A percentile compares a stretch with the other conserved stretches of the same genome.
Evolutionary conservation across 1,284 basidiomycete species (phyloP).

Genomic region (Cryptococcus jaspeensis): DNA sequence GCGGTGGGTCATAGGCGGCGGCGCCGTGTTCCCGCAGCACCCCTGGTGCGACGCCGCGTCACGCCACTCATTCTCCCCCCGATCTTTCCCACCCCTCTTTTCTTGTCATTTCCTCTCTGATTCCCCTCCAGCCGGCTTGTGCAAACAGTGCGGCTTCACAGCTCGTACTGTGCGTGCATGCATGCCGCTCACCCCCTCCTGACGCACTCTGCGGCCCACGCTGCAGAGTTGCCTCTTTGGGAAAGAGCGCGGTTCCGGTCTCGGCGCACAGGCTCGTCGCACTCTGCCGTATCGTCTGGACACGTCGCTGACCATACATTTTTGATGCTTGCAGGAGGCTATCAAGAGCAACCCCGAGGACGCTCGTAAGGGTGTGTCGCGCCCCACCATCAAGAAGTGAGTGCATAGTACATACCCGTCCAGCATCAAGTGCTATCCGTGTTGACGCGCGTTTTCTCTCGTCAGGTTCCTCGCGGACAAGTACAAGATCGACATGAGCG

Average conservation of each 20-base stretch:
- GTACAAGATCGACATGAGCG: slow-evolving; percentile 73
- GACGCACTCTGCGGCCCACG: neutral
- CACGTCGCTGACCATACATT: neutral
- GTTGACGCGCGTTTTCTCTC: neutral
- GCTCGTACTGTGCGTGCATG: neutral
- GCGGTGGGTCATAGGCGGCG: neutral
- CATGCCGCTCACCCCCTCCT: neutral
- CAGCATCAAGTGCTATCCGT: neutral
- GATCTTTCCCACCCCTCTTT: neutral
- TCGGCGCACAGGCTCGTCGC: neutral
- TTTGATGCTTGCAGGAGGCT: slow-evolving; percentile 60
- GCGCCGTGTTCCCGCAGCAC: too few species aligned
- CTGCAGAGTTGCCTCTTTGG: slow-evolving; percentile 32
- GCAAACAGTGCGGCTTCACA: too few species aligned
- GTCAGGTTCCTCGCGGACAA: slow-evolving; percentile 70
- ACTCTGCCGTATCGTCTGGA: too few species aligned
- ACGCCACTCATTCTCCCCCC: neutral
- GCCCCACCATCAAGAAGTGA: slow-evolving; percentile 89
- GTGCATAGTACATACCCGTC: slow-evolving; percentile 25
- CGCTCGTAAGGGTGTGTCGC: slow-evolving; percentile 79
- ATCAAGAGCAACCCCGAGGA: slow-evolving; percentile 73
- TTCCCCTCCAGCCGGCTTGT: too few species aligned
- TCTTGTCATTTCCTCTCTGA: too few species aligned
- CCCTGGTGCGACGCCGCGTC: neutral
- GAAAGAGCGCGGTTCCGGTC: slow-evolving; percentile 16